A percentile compares a stretch with the other conserved stretches of the same genome.
Evolutionary conservation across 768 basidiomycete genomes (phyloP).

Genomic region (Brasilioporus rufonigricans): DNA sequence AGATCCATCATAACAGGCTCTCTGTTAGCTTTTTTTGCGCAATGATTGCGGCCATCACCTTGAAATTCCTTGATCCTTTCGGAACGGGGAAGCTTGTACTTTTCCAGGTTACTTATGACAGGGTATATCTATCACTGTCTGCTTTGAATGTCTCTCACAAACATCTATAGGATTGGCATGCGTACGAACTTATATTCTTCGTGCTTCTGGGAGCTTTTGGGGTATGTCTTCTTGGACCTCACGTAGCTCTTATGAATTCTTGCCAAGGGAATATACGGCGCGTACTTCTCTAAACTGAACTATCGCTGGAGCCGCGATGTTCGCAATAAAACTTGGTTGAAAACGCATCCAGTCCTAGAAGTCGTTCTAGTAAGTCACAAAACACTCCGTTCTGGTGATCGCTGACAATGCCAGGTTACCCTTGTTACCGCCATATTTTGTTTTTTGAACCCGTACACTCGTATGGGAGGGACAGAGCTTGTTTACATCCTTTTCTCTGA

Average conservation of each 20-base stretch:
- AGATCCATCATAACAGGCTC: conserved; percentile 3
- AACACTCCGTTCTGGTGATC: neutral
- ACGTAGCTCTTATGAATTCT: conserved; percentile 6
- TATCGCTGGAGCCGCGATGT: conserved; percentile 84
- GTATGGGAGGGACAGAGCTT: conserved; percentile 94
- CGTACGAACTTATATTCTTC: conserved; percentile 84
- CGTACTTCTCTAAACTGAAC: conserved; percentile 89
- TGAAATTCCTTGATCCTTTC: conserved; percentile 92
- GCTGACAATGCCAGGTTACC: conserved; percentile 57
- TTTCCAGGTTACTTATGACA: conserved; percentile 89
- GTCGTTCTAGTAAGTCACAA: conserved; percentile 64
- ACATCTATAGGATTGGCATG: conserved; percentile 81
- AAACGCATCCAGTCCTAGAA: conserved; percentile 75
- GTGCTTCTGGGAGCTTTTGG: conserved; percentile 86
- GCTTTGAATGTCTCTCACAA: conserved; percentile 1
- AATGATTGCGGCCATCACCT: conserved; percentile 93
- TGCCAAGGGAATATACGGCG: conserved; percentile 85
- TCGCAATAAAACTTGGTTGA: conserved; percentile 79
- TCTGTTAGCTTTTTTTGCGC: conserved; percentile 92
- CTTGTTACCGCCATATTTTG: conserved; percentile 72
- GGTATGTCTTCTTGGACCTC: conserved; percentile 40
- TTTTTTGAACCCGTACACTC: conserved; percentile 86
- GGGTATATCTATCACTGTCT: conserved; percentile 38
- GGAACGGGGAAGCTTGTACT: conserved; percentile 92
- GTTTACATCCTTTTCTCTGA: conserved; percentile 91